A percentile compares a stretch with the other conserved stretches of the same genome.
phyloP scores from a whole-genome alignment of 352 stramenopile species.

The Saprolegnia parasitica region DNA sequence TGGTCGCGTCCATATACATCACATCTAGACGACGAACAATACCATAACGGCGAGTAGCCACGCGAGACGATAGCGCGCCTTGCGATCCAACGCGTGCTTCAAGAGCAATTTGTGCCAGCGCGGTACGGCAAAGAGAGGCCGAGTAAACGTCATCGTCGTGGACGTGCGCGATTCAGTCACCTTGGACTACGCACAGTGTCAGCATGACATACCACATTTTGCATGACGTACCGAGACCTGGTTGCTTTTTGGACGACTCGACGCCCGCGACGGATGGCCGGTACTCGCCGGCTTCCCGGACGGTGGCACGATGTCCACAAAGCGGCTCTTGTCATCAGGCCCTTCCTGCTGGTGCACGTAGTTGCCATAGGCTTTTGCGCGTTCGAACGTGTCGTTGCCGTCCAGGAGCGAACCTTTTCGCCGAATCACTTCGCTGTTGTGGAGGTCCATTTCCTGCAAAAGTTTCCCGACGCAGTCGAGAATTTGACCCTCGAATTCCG shows the following conservation, averaged over 20 bases:
- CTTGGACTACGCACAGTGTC: not conserved
- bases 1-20: too few species aligned
- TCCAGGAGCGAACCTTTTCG: not conserved
- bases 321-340: constrained; percentile 3
- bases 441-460: constrained; percentile 25
- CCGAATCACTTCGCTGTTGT: constrained; percentile 9
- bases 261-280: not conserved
- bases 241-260: not conserved
- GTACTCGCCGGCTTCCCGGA: not conserved
- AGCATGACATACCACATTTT: not conserved
- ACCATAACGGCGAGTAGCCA: constrained; percentile 23
- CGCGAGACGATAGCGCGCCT: constrained; percentile 7
- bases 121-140: not conserved
- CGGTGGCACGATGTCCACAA: not conserved
- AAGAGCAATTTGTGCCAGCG: constrained; percentile 15
- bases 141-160: not conserved
- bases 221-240: not conserved
- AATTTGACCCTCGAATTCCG: constrained; percentile 26
- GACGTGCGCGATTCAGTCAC: not conserved
- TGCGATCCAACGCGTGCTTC: constrained; percentile 13
- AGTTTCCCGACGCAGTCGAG: constrained; percentile 13
- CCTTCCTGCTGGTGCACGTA: constrained; percentile 5
- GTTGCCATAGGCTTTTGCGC: constrained; percentile 25
- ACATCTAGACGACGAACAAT: too few species aligned
- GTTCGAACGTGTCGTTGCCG: not conserved